phyloP scores from a whole-genome alignment of 2,329 filamentous ascomycete species.

The Penicillium italicum region DNA sequence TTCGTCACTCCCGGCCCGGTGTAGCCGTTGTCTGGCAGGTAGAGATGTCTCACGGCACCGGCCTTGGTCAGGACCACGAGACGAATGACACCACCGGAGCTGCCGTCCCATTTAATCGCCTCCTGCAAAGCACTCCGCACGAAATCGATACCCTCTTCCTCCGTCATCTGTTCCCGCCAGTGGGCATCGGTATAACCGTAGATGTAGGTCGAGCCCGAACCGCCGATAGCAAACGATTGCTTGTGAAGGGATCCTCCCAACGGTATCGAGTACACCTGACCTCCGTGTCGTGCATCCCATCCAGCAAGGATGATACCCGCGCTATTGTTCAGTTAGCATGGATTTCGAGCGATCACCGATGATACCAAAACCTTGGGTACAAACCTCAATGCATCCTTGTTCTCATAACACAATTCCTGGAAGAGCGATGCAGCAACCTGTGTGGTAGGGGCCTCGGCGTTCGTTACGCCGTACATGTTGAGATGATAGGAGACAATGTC shows the following conservation, averaged over 20 bases:
- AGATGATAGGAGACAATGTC: conserved; percentile 98
- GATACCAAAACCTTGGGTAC: conserved; percentile 29
- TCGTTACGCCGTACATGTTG: conserved; percentile 84
- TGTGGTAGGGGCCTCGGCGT: conserved; percentile 86
- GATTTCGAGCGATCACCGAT: background rate
- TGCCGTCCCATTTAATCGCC: conserved; percentile 99
- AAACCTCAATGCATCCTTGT: conserved; percentile 89
- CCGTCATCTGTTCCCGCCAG: conserved; percentile 93
- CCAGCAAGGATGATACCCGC: conserved; percentile 98
- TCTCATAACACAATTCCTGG: conserved; percentile 96
- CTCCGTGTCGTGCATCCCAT: conserved; percentile 90
- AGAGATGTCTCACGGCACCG: conserved; percentile 89
- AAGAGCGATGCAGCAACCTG: conserved; percentile 94
- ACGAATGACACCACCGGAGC: conserved; percentile 94
- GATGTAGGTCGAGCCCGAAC: conserved; percentile 97
- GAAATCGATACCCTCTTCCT: conserved; percentile 84
- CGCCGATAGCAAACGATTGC: conserved; percentile 90
- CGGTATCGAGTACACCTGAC: conserved; percentile 96
- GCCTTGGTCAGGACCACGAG: conserved; percentile 92
- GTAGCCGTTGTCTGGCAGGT: conserved; percentile 90
- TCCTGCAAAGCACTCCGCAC: conserved; percentile 88
- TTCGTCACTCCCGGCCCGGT: conserved; percentile 60
- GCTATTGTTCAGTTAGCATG: conserved; percentile 46
- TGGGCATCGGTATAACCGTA: conserved; percentile 97
- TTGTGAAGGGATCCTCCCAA: conserved; percentile 96